Evolutionary conservation across 495 filamentous ascomycete genomes (phyloP).

Genomic region (Trichoderma virens): DNA sequence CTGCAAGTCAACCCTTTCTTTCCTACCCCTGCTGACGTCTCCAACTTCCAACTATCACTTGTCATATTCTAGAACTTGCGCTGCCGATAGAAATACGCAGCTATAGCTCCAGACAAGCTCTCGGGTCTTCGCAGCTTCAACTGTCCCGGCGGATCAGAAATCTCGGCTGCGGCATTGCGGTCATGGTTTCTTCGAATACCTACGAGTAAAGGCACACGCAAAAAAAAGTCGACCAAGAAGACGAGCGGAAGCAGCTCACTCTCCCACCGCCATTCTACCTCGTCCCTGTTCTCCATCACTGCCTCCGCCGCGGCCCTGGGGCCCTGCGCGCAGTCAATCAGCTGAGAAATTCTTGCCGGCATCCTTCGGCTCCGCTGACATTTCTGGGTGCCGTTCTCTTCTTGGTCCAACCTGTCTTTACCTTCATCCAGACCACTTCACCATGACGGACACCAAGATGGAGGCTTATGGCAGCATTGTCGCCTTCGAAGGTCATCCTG

Average conservation of each 20-base stretch:
- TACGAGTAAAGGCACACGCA: not conserved
- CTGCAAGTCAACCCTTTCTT: conserved; percentile 8
- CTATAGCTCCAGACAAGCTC: not conserved
- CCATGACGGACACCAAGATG: conserved; percentile 5
- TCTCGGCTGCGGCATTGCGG: not conserved
- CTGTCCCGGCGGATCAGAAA: not conserved
- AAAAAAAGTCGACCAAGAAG: no score
- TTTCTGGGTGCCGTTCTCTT: not conserved
- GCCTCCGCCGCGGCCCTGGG: conserved; percentile 2
- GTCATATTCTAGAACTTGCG: not conserved
- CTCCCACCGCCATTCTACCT: not conserved
- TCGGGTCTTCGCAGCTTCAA: not conserved
- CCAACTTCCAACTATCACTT: not conserved
- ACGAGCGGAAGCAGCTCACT: not conserved
- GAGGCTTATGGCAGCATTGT: conserved; percentile 35
- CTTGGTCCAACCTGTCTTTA: not conserved
- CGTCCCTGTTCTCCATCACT: not conserved
- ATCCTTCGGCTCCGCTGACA: not conserved
- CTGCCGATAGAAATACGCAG: conserved; percentile 3
- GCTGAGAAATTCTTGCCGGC: not conserved
- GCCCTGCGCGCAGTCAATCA: not conserved
- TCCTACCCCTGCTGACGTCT: conserved; percentile 4
- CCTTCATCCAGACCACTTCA: not conserved
- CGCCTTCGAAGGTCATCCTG: conserved; percentile 42
- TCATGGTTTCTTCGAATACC: not conserved